Evolutionary conservation across 2,329 filamentous ascomycete genomes (phyloP).

Genomic region (Paraconiothyrium brasiliense): DNA sequence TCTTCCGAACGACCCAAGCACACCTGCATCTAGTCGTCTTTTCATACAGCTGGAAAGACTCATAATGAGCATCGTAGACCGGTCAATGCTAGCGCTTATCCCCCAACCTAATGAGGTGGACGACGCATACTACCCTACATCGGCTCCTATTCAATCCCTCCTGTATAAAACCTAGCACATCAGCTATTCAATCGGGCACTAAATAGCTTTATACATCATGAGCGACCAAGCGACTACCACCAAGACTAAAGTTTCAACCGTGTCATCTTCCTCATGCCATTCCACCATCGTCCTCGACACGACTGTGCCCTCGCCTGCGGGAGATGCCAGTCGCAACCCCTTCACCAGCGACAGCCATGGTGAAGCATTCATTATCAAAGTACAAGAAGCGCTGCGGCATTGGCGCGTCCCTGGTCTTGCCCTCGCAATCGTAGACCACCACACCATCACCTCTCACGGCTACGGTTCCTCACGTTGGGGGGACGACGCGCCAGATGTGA

Average conservation of each 20-base stretch:
- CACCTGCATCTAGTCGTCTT: too few species aligned
- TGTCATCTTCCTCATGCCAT: background rate
- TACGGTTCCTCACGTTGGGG: background rate
- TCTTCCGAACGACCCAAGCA: too few species aligned
- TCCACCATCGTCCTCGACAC: background rate
- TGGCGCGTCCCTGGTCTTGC: constrained; percentile 21
- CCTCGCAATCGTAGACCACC: constrained; percentile 4
- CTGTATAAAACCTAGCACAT: background rate
- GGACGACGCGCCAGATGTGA: background rate
- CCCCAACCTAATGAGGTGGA: background rate
- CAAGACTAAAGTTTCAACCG: background rate
- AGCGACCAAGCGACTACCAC: background rate
- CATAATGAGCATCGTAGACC: background rate
- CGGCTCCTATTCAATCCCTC: background rate
- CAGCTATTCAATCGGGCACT: background rate
- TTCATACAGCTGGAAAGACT: background rate
- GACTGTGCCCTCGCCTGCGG: background rate
- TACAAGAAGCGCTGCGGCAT: constrained; percentile 14
- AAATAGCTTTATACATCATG: background rate
- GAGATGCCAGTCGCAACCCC: background rate
- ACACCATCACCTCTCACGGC: background rate
- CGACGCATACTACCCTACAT: background rate
- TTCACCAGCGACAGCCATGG: background rate
- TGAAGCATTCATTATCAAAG: constrained; percentile 5
- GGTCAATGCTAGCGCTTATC: background rate